Base-by-base conservation (phyloP, 2,329 filamentous ascomycete species). In the Fusarium multiceps region DNA sequence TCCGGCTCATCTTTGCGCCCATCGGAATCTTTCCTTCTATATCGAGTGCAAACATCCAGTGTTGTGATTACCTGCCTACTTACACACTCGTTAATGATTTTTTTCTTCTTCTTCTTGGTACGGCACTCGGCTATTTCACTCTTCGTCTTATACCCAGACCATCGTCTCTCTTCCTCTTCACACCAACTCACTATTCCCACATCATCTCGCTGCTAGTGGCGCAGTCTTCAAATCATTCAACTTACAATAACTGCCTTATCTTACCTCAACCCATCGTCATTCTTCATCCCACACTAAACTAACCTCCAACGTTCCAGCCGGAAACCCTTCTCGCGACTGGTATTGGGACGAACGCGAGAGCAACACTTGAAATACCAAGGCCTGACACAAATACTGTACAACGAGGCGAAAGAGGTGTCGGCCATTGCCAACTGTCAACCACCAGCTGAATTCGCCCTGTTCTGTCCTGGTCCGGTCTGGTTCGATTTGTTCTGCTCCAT, bases 1-100 rank as follows among this genome's bases (percentile, higher is more conserved):
- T 69, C 60, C 49, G 66, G 49, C 67, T 70, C 67, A 70, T 63
- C 37, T 59, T 70, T 70, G 66, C 57, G 66, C 67, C 62, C 56
- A 68, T 47, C 34, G 42, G 45, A 30, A 59, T 43, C 49, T 60
- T 59, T 47, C 43, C 51, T 68, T 40, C 64, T 42, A 50, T 61
- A 55, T 61, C 47, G 54, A 66, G 63, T 48, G 45, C 41, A 23
- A 40, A 49, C 32, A 41, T 41, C 14, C 23, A 51, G 45, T 55
- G 40, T 46, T 63, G 27, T 14, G 14, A 51, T 34, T 48, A 50
- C 47, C 12, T 25, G 28, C 13, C 27, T 48, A 50, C 47, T n/a
- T 25, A 47, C n/a, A 47, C 45, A 28, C 25, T 54, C 43, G 41
- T 34, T 42, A 30, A 27, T n/a, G 27, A 18, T 11, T 9, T 14